Evolutionary conservation across 2,329 filamentous ascomycete genomes (phyloP), one percentile per base, ranked within the genome.

Genomic region (Alternaria consortialis): DNA sequence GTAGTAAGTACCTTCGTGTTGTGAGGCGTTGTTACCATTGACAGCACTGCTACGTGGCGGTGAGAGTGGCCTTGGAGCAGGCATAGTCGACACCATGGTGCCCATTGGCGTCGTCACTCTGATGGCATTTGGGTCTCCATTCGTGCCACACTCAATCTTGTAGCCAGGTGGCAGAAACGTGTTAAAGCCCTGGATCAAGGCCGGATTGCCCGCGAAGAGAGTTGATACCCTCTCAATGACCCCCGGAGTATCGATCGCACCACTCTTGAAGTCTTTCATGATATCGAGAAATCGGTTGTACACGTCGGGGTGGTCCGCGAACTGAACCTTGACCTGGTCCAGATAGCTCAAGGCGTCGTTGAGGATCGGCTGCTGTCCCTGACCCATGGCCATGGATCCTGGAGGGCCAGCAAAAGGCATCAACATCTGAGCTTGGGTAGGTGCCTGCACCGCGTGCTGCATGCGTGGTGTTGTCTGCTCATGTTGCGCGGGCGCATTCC

Each of bases 181-280:
- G 76, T 99, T 99, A 79, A 99, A 99, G 0, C 95, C 95, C 79
- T 98, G 94, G 50, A 99, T 98, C 27, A 97, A 85, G 75, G 92
- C 95, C 3, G 95, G 95, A 73, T 99, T 94, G 3, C 95, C 95
- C 23, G 94, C 94, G 76, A 99, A 99, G 1, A 99, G 87, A 53
- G 93, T 93, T 2, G 95, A 98, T 29, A 99, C 95, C 50, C 95
- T 90, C 73, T 97, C 96, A 69, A 99, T 99, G 3, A 99, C 95
- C 1, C 95, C 95, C 0, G 95, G 95, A 0, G 95, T 99, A 77
- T 99, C 95, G 72, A 99, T 99, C 87, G 94, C 93, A 81, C 97
- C 94, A 72, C 93, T 97, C 81, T 99, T 99, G 79, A 99, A 99
- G 72, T 99, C 95, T 76, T 99, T 99, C 95, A 99, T 99, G 50